Conservation (phyloP, 2,329 filamentous ascomycete genomes). For the Phoma sp. region DNA sequence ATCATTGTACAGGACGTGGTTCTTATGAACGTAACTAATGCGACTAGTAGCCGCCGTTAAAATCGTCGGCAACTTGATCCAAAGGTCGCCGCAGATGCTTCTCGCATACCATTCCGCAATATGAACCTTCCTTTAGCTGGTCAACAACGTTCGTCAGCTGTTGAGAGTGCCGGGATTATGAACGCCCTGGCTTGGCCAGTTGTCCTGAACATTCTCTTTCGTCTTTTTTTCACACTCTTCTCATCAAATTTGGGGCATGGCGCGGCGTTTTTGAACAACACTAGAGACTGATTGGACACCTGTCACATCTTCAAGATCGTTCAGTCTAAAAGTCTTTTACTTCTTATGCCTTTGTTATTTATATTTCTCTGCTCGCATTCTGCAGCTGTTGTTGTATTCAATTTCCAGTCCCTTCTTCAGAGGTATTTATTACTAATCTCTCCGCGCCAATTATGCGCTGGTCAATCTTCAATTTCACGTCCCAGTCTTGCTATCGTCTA, state of each 20-base stretch:
- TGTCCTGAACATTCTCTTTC: background rate
- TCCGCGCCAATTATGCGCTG: background rate
- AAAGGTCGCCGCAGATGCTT: too few relatives aligned
- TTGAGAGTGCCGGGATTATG: background rate
- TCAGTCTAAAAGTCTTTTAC: background rate
- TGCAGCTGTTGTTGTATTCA: slow-evolving; percentile 1
- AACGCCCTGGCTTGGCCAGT: background rate
- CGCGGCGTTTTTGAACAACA: background rate
- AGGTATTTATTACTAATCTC: slow-evolving; percentile 3
- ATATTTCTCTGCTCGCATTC: background rate
- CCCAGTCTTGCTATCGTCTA: slow-evolving; percentile 3
- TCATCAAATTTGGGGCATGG: background rate
- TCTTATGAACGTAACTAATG: background rate
- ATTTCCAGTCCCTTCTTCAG: background rate
- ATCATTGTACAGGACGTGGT: background rate
- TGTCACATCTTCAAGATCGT: background rate
- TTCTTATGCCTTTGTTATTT: background rate
- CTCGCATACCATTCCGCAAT: background rate
- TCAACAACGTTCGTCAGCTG: background rate
- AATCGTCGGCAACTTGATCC: background rate
- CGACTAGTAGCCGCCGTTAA: slow-evolving; percentile 10
- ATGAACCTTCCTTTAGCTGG: background rate
- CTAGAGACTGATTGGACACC: background rate
- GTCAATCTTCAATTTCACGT: background rate
- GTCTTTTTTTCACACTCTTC: background rate